Percentiles rank a stretch among this genome's conserved stretches.
These are phyloP conservation scores for Flagelloscypha sp. DNA, from an alignment of 768 basidiomycete genomes.

Conservation along the genomic window DNA sequence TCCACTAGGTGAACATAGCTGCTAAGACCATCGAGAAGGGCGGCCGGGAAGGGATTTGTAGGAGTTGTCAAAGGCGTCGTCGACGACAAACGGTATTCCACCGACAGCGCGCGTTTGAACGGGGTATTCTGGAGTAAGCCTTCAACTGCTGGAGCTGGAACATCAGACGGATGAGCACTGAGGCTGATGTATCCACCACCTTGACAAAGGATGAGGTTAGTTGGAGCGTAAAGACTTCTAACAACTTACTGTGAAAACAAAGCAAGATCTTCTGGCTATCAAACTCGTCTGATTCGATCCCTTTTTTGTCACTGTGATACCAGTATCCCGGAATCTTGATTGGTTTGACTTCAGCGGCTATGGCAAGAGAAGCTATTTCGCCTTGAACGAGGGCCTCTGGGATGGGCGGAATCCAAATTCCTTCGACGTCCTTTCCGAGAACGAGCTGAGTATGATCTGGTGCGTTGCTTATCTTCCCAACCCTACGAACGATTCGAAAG, in stretches of 20 bases:
- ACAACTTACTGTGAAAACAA: conserved; percentile 22
- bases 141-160: conserved; percentile 4
- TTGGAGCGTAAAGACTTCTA: conserved; percentile 24
- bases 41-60: conserved; percentile 62
- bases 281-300: conserved; percentile 13
- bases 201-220: conserved; percentile 10
- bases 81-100: conserved; percentile 42
- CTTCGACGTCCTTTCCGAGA: conserved; percentile 36
- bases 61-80: conserved; percentile 25
- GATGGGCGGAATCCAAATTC: conserved; percentile 40
- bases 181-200: conserved; percentile 13
- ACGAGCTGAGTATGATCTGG: no score
- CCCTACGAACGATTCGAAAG: no score
- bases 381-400: conserved; percentile 33
- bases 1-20: conserved; percentile 66
- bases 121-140: conserved; percentile 10
- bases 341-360: conserved; percentile 20
- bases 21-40: conserved; percentile 64
- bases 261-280: conserved; percentile 25
- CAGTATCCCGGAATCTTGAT: conserved; percentile 17
- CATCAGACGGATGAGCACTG: conserved; percentile 7
- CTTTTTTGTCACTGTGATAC: conserved; percentile 11
- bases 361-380: conserved; percentile 32
- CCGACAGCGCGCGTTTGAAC: conserved; percentile 22
- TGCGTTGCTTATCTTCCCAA: no score